Conservation (phyloP, 176 grass and related monocot species). For the Cenchrus americanus region DNA sequence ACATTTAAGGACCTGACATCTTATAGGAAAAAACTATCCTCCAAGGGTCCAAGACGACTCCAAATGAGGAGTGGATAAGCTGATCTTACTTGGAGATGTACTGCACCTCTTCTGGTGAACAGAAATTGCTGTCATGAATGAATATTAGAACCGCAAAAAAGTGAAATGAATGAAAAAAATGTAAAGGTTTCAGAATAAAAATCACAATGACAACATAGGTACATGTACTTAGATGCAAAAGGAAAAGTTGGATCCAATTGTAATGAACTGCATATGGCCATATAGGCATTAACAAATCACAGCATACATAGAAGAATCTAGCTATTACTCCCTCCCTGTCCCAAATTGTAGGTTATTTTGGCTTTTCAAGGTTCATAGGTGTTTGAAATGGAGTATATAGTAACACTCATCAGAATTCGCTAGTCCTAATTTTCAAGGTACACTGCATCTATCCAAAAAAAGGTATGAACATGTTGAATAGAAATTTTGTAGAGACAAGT, state of each 20-base stretch:
- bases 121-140: background rate
- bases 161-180: background rate
- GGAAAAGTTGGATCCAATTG: background rate
- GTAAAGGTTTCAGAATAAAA: background rate
- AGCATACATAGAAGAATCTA: background rate
- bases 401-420: background rate
- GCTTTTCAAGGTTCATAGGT: no score
- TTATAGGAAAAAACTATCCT: background rate
- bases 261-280: background rate
- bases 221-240: background rate
- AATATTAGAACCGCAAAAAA: background rate
- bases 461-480: no score
- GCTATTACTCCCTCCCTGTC: background rate
- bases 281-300: background rate
- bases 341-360: no score
- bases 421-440: background rate
- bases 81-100: constrained; percentile 11
- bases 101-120: background rate
- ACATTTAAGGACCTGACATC: background rate
- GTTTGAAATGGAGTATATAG: background rate
- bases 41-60: background rate
- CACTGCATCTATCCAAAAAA: background rate
- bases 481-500: no score
- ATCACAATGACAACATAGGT: background rate
- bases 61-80: background rate